Evolutionary conservation across 1,139 yeast genomes (phyloP).

Genomic region (Tardiomyces depauwii): DNA sequence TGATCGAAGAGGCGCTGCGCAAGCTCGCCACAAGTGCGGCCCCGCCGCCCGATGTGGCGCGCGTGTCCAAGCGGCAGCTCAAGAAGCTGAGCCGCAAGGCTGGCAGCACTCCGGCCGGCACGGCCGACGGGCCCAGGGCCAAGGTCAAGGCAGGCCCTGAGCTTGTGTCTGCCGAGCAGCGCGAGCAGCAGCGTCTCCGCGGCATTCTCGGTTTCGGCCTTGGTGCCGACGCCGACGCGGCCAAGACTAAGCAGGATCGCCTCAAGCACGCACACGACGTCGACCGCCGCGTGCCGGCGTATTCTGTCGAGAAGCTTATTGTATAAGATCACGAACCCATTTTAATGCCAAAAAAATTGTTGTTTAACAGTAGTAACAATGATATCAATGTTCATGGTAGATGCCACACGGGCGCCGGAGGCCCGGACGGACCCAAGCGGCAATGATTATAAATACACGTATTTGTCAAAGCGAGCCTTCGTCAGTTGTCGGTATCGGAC

Average conservation of each 20-base stretch:
- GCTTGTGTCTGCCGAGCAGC: neutral
- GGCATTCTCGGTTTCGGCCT: neutral
- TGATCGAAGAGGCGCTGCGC: slow-evolving; percentile 41
- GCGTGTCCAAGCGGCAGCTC: slow-evolving; percentile 10
- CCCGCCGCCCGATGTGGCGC: slow-evolving; percentile 1
- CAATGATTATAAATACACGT: too few species aligned
- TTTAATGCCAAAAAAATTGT: neutral
- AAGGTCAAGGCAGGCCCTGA: neutral
- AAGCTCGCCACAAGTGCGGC: slow-evolving; percentile 8
- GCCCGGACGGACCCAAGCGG: too few species aligned
- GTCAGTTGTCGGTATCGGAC: slow-evolving; percentile 10
- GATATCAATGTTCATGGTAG: too few species aligned
- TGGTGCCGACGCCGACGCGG: neutral
- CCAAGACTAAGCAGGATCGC: neutral
- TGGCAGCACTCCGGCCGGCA: slow-evolving; percentile 11
- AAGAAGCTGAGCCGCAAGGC: slow-evolving; percentile 19
- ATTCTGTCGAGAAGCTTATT: slow-evolving; percentile 19
- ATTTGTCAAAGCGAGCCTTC: neutral
- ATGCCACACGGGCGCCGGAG: too few species aligned
- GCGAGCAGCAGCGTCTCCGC: neutral
- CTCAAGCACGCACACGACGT: slow-evolving; percentile 11
- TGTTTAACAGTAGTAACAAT: neutral
- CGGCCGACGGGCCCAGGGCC: slow-evolving; percentile 2
- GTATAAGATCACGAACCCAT: slow-evolving; percentile 6
- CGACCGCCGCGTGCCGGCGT: slow-evolving; percentile 15